Percentiles rank a stretch among this genome's conserved stretches.
Conservation (phyloP, 225 moss, liverwort and hornwort genomes). For the Lunularia cruciata region DNA sequence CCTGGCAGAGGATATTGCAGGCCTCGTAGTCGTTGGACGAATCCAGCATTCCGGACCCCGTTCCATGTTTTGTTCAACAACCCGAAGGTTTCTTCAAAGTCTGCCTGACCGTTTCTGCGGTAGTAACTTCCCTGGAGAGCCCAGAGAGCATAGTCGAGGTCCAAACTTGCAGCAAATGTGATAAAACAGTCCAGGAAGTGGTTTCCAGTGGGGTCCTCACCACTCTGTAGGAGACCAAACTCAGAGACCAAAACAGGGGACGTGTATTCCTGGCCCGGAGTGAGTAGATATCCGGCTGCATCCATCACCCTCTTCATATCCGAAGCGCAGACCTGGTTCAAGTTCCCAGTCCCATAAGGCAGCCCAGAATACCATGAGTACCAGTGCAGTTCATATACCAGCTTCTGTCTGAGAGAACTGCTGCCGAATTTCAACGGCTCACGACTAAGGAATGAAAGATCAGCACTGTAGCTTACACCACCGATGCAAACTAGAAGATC, state of each 20-base stretch:
- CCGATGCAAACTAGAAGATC: slow-evolving; percentile 43
- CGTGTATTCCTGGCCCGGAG: slow-evolving; percentile 27
- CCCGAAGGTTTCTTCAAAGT: slow-evolving; percentile 56
- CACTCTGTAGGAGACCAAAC: slow-evolving; percentile 45
- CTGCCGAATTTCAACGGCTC: slow-evolving; percentile 20
- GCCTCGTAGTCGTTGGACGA: slow-evolving; percentile 37
- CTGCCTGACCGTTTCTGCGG: slow-evolving; percentile 34
- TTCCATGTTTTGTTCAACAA: slow-evolving; percentile 47
- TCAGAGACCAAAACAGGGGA: slow-evolving; percentile 47
- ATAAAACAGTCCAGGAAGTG: slow-evolving; percentile 53
- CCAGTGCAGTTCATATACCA: slow-evolving; percentile 68
- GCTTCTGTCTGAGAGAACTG: slow-evolving; percentile 36
- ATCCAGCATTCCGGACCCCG: slow-evolving; percentile 41
- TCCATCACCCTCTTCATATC: slow-evolving; percentile 44
- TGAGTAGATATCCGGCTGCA: slow-evolving; percentile 36
- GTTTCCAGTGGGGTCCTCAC: slow-evolving; percentile 25
- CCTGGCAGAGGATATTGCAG: slow-evolving; percentile 14
- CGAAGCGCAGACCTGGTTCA: slow-evolving; percentile 31
- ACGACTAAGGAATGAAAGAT: slow-evolving; percentile 46
- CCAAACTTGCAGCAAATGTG: slow-evolving; percentile 33
- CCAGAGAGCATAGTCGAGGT: slow-evolving; percentile 62
- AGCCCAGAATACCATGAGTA: slow-evolving; percentile 29
- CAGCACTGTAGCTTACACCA: slow-evolving; percentile 41
- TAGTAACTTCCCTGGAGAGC: slow-evolving; percentile 68
- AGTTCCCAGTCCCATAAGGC: slow-evolving; percentile 19